Base-by-base conservation (phyloP, 768 basidiomycete genomes). In the Tephrocybe rancida region DNA sequence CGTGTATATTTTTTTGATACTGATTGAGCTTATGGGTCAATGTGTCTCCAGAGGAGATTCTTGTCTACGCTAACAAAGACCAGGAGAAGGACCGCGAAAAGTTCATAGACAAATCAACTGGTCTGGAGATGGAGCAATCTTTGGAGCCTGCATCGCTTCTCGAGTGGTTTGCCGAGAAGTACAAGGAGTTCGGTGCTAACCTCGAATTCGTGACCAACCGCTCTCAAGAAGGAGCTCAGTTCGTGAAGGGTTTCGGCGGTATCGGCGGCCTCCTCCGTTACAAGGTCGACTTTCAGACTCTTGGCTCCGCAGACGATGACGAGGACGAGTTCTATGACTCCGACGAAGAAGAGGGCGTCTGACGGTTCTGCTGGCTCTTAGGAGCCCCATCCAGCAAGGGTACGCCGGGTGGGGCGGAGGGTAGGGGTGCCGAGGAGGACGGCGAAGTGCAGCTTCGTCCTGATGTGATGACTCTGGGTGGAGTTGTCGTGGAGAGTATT, bases 161-260 rank as follows among this genome's bases (percentile, higher is more conserved):
- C 55, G 97, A 99, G 70, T 98, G 97, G 97, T 94, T 98, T 69
- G 88, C 97, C 41, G 97, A 98, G 69, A 94, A 95, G 68, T 99
- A 98, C 80, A 95, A 92, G 70, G 93, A 96, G 37, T 98, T 98
- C 67, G 97, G 96, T 57, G 92, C 96, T 47, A 87, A 88, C 61
- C 86, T 98, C 56, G 94, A 95, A 75, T 98, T 98, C 67, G 87
- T 98, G 39, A 96, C 95, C 58, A 95, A 98, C 74, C 85, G 88
- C 48, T 95, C 94, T 7, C 96, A 98, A 69, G 96, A 99, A 69
- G 96, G 96, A 27, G 91, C 92, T 29, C 95, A 98, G 69, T 98
- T 97, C 76, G 94, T 96, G 64, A 96, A 95, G 70, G 96, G 96
- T 37, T 98, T 99, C 64, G 96, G 96, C 71, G 96, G 97, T 22